Evolutionary conservation across 345 rosid genomes (phyloP), one percentile per base, ranked within the genome.

Genomic region (Boechera retrofracta): DNA sequence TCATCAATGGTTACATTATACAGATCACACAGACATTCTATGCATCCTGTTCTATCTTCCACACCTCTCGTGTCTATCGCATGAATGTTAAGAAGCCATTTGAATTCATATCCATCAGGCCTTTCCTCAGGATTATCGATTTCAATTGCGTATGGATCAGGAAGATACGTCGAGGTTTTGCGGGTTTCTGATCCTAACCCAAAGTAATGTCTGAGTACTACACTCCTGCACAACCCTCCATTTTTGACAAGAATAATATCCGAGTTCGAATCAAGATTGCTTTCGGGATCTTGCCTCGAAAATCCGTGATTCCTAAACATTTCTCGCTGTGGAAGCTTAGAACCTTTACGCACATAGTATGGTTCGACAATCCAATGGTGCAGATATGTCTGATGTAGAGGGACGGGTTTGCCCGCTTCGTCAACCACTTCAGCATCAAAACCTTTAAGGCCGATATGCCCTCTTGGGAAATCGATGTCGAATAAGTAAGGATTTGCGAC

Each of bases 131-230:
- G 95, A 69, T 87, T 87, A 32, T 87, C 93, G 32, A 94, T 57
- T 73, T 90, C 95, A 42, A 94, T 85, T 4, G 93, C 98, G 24
- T 86, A 92, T 67, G 97, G 98, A 78, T 90, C 95, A 4, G 97
- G 97, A 75, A 92, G 33, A 55, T 77, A 55, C 4, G 95, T 90
- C 0, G 64, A 82, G 0, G 97, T 90, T 72, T 68, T 81, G 28
- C 98, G 73, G 4, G 97, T 92, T 76, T 94, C 97, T 16, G 98
- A 94, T 38, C 98, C 97, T 56, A 86, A 82, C 10, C 98, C 98
- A 52, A 80, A 90, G 73, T 71, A 86, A 67, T 92, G 97, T 2
- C 86, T 79, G 41, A 86, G 80, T 11, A 9, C 1, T 60, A 1
- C 8, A 0, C 26, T 29, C 64, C 85, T 90, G 77, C 98, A 94